Evolutionary conservation across 1,284 basidiomycete genomes (phyloP), one percentile per base, ranked within the genome.

Genomic region (Erythrobasidium hasegawianum): DNA sequence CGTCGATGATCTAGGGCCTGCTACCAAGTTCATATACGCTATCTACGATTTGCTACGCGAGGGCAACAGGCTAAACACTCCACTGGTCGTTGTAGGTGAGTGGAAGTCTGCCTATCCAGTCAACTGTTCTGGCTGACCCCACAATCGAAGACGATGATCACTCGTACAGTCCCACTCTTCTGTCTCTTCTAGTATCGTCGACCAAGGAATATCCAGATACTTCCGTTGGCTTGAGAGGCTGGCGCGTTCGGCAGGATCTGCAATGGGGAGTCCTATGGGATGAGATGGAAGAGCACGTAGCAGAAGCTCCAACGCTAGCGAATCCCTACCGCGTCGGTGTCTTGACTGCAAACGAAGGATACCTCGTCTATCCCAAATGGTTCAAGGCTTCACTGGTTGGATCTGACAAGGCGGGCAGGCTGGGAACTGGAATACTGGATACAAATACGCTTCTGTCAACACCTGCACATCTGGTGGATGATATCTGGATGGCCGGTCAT

Each of bases 401-500:
- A 14, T 33, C 33, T 33, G 33, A 33, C 33, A 33, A 33, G 11
- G 5, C 33, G 33, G 33, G 33, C 33, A 33, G 33, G 5, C 11
- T 33, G 33, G 16, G 26, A 33, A 41, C 45, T 29, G 50, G 50
- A 22, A 8, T 65, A 7, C 33, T 65, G 45, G 56, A 65, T n/a
- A n/a, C 27, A 16, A 11, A 49, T 24, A 22, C 11, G 9, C 26
- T 65, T 7, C 29, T 45, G n/a, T 29, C 26, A 20, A 40, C 40
- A 11, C 26, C 55, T 10, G 62, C 62, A 16, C 62, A 58, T 41
- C 62, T 58, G 14, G 62, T 65, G 4, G 62, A 65, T 16, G 62
- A 65, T 45, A 65, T 65, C n/a, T 65, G 56, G 55, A 56, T 65
- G 40, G 56, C 56, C n/a, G 62, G 55, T 4, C 62, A 65, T 53